Conservation (phyloP, 805 yeast species). For the Saturnispora sanitii region DNA sequence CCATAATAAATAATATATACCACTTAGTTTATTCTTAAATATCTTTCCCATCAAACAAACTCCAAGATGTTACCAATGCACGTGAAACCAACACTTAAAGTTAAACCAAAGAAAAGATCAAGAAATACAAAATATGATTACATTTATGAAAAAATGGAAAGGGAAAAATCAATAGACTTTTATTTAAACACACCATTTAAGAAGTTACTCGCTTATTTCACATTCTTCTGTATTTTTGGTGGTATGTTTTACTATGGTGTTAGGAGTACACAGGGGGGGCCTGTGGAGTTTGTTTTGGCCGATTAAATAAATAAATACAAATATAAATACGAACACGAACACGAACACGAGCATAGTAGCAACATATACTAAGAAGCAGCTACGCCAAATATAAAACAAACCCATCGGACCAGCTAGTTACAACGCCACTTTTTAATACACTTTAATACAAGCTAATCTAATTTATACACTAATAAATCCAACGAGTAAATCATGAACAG, state of each 20-base stretch:
- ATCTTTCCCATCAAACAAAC: no score
- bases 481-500: no score
- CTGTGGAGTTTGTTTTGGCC: conserved; percentile 11
- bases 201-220: conserved; percentile 11
- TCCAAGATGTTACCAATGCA: conserved; percentile 1
- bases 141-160: background rate
- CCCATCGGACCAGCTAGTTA: no score
- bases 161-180: background rate
- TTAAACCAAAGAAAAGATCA: conserved; percentile 1
- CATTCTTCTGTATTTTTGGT: conserved; percentile 10
- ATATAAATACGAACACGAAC: background rate
- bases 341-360: background rate
- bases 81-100: no score
- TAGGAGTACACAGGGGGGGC: background rate
- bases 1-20: no score
- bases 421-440: no score
- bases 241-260: conserved; percentile 9
- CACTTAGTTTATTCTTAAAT: no score
- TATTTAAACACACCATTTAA: conserved; percentile 8
- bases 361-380: background rate
- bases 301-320: background rate
- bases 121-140: conserved; percentile 6
- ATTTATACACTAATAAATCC: no score
- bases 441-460: no score
- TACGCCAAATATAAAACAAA: no score